These are phyloP conservation scores for Nemania sp. DNA, from an alignment of 2,329 filamentous ascomycete genomes.

Conservation along the genomic window DNA sequence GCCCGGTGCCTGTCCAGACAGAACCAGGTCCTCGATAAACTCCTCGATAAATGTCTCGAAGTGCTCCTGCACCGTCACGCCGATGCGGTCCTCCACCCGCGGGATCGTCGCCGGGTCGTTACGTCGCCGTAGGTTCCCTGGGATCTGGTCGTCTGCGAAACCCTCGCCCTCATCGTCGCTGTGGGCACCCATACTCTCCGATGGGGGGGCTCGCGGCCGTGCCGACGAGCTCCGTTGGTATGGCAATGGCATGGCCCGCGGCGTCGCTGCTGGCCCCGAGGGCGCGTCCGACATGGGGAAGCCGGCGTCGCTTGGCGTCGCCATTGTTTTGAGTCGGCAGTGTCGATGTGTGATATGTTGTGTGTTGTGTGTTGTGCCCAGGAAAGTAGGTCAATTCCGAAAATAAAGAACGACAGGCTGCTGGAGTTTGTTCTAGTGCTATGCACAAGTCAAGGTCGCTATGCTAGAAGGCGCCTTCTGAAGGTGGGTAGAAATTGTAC, in stretches of 20 bases:
- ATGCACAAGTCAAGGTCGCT: slow-evolving; percentile 6
- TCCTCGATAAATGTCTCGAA: slow-evolving; percentile 81
- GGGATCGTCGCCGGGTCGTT: slow-evolving; percentile 60
- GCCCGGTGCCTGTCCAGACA: slow-evolving; percentile 60
- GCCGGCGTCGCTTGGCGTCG: slow-evolving; percentile 59
- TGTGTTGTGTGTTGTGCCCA: not conserved
- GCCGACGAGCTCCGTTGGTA: slow-evolving; percentile 56
- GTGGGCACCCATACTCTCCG: slow-evolving; percentile 61
- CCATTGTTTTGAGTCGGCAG: slow-evolving; percentile 42
- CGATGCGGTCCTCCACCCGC: slow-evolving; percentile 75
- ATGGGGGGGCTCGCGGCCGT: slow-evolving; percentile 62
- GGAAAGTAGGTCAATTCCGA: not conserved
- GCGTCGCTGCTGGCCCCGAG: slow-evolving; percentile 48
- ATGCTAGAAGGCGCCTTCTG: no score
- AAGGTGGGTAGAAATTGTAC: no score
- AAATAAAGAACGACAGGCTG: not conserved
- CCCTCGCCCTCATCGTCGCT: slow-evolving; percentile 66
- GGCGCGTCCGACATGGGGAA: slow-evolving; percentile 61
- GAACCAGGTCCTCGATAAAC: slow-evolving; percentile 69
- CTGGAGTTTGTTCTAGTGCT: not conserved
- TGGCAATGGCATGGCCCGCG: slow-evolving; percentile 47
- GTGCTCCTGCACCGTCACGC: slow-evolving; percentile 71
- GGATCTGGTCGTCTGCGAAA: slow-evolving; percentile 67
- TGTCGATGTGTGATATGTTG: not conserved
- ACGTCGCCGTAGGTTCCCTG: slow-evolving; percentile 50